Evolutionary conservation across 1,139 yeast species (phyloP), one percentile per base, ranked within the genome.

Genomic region (Hemisphaericaspora xylanilytica): DNA sequence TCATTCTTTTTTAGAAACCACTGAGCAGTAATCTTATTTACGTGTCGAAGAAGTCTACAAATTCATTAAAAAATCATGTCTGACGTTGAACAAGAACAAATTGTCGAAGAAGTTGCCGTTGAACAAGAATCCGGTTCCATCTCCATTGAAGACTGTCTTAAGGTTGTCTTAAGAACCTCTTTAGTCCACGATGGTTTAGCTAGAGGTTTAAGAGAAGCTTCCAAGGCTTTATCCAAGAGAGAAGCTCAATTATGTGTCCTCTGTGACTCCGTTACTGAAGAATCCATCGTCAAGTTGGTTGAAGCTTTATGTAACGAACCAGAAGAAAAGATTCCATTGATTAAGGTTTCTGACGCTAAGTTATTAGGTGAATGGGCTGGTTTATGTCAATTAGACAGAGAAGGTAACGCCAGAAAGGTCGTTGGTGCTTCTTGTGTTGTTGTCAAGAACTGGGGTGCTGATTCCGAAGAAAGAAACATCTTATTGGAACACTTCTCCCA

Each of bases 361-460:
- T 88, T 88, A 80, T 85, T 92, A 70, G 99, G 99, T 82, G 97
- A 92, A 81, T 92, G 98, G 99, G 98, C 97, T 67, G 99, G 99
- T 84, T 83, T 92, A 63, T 94, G 97, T 80, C 92, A 89, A 80
- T 85, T 92, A 66, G 98, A 92, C 95, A 89, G 96, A 80, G 98
- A 92, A 67, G 99, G 98, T 78, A 89, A 90, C 82, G 97, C 97
- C 78, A 89, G 97, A 83, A 92, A 92, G 89, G 97, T 92, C 65
- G 98, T 94, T 72, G 98, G 97, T 78, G 95, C 97, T 75, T 90
- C 97, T 65, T 92, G 96, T 76, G 97, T 92, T 67, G 98, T 92
- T 66, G 89, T 92, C 81, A 89, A 87, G 84, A 85, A 88, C 94
- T 92, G 97, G 97, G 98, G 98, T 86, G 95, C 89, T 69, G 96